Evolutionary conservation across 352 stramenopile genomes (phyloP).

Genomic region (Pythium aquatile): DNA sequence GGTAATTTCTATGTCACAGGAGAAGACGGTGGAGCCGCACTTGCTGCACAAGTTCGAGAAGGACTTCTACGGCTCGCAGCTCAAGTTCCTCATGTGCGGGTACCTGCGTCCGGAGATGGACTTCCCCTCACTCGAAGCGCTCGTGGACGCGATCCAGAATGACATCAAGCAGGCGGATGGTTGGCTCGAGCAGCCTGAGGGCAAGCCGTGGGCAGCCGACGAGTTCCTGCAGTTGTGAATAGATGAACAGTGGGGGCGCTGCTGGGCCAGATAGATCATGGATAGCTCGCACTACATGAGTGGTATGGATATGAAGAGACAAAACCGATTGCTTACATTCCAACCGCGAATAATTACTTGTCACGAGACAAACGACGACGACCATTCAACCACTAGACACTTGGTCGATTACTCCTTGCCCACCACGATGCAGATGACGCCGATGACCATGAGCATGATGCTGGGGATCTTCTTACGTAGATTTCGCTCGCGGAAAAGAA

Average conservation of each 20-base stretch:
- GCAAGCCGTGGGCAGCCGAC: constrained; percentile 44
- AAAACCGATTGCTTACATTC: constrained; percentile 4
- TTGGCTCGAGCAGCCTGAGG: constrained; percentile 62
- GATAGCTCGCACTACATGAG: background rate
- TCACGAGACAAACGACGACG: background rate
- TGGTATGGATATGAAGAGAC: background rate
- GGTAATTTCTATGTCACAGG: constrained; percentile 29
- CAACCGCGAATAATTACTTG: constrained; percentile 7
- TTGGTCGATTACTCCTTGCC: constrained; percentile 43
- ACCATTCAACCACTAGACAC: background rate
- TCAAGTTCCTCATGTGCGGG: constrained; percentile 92
- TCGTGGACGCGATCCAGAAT: constrained; percentile 91
- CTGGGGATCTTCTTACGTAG: constrained; percentile 81
- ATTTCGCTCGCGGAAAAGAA: constrained; percentile 71
- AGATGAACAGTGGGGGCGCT: background rate
- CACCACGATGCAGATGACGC: constrained; percentile 76
- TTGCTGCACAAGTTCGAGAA: constrained; percentile 92
- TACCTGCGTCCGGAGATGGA: constrained; percentile 95
- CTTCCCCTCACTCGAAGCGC: constrained; percentile 91
- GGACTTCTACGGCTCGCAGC: constrained; percentile 94
- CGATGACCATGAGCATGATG: constrained; percentile 77
- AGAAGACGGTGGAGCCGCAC: constrained; percentile 97
- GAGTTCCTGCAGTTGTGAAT: constrained; percentile 16
- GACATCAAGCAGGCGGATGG: constrained; percentile 70
- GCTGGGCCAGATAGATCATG: background rate